Conservation (phyloP, 495 filamentous ascomycete species). For the Xylaria flabelliformis region DNA sequence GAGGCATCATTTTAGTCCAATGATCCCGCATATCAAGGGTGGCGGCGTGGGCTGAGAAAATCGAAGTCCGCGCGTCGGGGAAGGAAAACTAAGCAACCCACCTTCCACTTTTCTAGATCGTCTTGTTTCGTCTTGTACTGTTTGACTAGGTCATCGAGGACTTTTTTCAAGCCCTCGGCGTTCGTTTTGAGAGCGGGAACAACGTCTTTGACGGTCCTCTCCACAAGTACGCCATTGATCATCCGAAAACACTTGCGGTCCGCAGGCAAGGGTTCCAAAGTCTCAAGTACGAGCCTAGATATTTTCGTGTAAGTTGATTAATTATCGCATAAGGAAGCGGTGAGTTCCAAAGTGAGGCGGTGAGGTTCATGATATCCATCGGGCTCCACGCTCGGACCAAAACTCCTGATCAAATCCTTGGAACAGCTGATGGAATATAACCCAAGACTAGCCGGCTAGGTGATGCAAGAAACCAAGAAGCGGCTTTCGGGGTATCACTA, state of each 20-base stretch:
- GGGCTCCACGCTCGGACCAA: constrained; percentile 31
- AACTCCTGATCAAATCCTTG: constrained; percentile 27
- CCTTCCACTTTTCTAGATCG: constrained; percentile 99
- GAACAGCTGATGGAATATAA: constrained; percentile 30
- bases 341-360: constrained; percentile 43
- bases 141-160: constrained; percentile 94
- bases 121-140: constrained; percentile 95
- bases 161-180: constrained; percentile 91
- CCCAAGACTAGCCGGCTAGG: constrained; percentile 26
- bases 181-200: constrained; percentile 92
- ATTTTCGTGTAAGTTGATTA: constrained; percentile 38
- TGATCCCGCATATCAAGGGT: constrained; percentile 25
- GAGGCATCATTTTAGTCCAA: constrained; percentile 34
- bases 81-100: constrained; percentile 48
- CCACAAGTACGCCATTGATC: constrained; percentile 95
- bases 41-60: constrained; percentile 23
- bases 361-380: constrained; percentile 37
- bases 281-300: constrained; percentile 91
- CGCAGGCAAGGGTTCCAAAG: constrained; percentile 77
- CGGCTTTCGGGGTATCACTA: constrained; percentile 43
- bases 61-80: constrained; percentile 21
- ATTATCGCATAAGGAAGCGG: constrained; percentile 37
- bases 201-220: constrained; percentile 91
- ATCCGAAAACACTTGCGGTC: constrained; percentile 98
- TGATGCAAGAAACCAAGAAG: constrained; percentile 32